Evolutionary conservation across 2,329 filamentous ascomycete genomes (phyloP).

Genomic region (Aspergillus uvarum): DNA sequence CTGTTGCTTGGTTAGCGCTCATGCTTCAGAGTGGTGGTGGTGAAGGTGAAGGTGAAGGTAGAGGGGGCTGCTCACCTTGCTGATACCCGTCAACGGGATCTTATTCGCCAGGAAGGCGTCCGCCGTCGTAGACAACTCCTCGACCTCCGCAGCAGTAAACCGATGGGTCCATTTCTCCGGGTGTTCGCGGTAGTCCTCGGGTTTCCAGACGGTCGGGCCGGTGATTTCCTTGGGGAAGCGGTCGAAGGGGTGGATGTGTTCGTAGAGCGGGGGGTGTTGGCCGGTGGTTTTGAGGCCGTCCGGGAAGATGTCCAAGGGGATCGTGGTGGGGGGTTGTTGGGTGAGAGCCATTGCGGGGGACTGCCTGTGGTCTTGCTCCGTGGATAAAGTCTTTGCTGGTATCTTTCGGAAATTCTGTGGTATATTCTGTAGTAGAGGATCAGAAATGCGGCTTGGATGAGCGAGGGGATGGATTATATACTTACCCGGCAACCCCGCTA

Average conservation of each 20-base stretch:
- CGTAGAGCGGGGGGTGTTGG: conserved; percentile 69
- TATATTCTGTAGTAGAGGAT: too few species aligned
- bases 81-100: conserved; percentile 70
- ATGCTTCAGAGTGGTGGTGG: neutral
- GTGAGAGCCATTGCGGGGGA: conserved; percentile 31
- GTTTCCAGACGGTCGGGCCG: conserved; percentile 71
- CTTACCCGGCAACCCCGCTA: neutral
- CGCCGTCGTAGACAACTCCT: conserved; percentile 64
- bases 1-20: conserved; percentile 29
- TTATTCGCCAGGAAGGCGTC: conserved; percentile 67
- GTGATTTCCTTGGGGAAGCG: conserved; percentile 70
- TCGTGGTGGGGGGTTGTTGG: conserved; percentile 36
- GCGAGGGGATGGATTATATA: neutral
- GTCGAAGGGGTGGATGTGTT: conserved; percentile 64
- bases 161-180: conserved; percentile 71
- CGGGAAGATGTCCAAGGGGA: conserved; percentile 56
- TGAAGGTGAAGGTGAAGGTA: conserved; percentile 18
- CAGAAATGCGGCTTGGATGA: neutral
- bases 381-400: neutral
- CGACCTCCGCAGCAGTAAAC: conserved; percentile 65
- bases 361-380: neutral
- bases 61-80: conserved; percentile 41
- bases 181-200: conserved; percentile 61
- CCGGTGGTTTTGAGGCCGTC: conserved; percentile 69
- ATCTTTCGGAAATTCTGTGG: too few species aligned